Evolutionary conservation across 208 protist species (phyloP), one percentile per base, ranked within the genome.

Genomic region (Dictyostelium gargantuum): DNA sequence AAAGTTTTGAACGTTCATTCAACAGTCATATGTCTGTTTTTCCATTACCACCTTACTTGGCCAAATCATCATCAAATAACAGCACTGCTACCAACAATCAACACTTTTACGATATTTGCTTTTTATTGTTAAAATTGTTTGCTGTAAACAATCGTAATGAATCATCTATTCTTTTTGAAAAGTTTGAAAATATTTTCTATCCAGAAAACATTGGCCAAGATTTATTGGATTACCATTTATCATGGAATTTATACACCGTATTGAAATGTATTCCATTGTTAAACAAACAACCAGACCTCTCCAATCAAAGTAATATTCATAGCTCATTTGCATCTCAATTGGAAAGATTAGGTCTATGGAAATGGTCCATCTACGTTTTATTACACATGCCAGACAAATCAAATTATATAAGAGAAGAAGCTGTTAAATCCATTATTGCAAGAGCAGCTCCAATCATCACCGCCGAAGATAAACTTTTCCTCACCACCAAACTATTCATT

Each of bases 281-380:
- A 4, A 68, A 77, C 10, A 73, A 79, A n/a, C 48, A 61, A 42
- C 38, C 75, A 79, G 75, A 84, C 19, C 42, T 76, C 29, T 23
- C 1, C 4, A 84, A 81, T 61, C 61, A 76, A 66, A 44, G 23
- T 42, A 44, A 61, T 50, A 17, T 92, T 6, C 75, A 84, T 48
- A 35, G 32, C 26, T 89, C 82, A n/a, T 92, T 84, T 66, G 75
- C 86, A 29, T 17, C 50, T n/a, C 86, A 92, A 52, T 29, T 92
- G 5, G 86, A 92, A 77, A 63, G 13, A 50, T 48, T 77, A 29
- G 86, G 86, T 40, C 13, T 84, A 26, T 92, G 86, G 86, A 63
- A 84, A 54, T 92, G 86, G 86, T 9, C 76, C 6, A 73, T 92
- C 11, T 92, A 92, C 50, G 63, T 92, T 26, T 79, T 92, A 48